Percentiles rank a stretch among this genome's conserved stretches.
Evolutionary conservation across 2,329 filamentous ascomycete species (phyloP).

Genomic region (Trichoderma sp.): DNA sequence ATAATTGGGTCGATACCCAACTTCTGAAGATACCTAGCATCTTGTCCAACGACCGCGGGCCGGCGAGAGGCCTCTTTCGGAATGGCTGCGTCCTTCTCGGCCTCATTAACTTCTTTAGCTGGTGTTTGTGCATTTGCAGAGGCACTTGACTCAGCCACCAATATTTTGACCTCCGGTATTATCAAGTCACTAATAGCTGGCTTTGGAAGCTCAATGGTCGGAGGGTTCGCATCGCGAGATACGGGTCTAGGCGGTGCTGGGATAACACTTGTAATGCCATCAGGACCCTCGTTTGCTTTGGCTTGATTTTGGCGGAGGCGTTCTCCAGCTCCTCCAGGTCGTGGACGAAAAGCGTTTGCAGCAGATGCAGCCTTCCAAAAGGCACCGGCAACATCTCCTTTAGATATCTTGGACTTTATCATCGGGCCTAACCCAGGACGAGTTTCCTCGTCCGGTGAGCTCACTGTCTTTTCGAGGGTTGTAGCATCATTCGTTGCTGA

Average conservation of each 20-base stretch:
- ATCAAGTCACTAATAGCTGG: conserved; percentile 35
- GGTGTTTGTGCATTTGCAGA: conserved; percentile 39
- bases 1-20: conserved; percentile 74
- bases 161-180: conserved; percentile 59
- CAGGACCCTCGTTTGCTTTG: conserved; percentile 64
- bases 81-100: conserved; percentile 28
- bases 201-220: conserved; percentile 30
- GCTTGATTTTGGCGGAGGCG: conserved; percentile 63
- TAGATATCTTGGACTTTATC: conserved; percentile 76
- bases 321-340: conserved; percentile 81
- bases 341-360: conserved; percentile 70
- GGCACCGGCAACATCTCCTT: conserved; percentile 68
- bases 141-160: conserved; percentile 44
- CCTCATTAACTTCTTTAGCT: conserved; percentile 25
- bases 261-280: conserved; percentile 86
- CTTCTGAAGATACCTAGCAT: conserved; percentile 71
- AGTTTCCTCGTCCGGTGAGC: conserved; percentile 35
- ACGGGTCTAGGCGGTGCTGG: conserved; percentile 64
- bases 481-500: not conserved
- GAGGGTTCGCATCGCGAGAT: conserved; percentile 34
- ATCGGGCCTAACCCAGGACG: conserved; percentile 85
- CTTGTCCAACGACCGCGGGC: conserved; percentile 66
- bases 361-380: conserved; percentile 70
- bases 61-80: conserved; percentile 52
- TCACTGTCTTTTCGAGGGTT: not conserved